Evolutionary conservation across 345 rosid genomes (phyloP).

Genomic region (Ceriops decandra): DNA sequence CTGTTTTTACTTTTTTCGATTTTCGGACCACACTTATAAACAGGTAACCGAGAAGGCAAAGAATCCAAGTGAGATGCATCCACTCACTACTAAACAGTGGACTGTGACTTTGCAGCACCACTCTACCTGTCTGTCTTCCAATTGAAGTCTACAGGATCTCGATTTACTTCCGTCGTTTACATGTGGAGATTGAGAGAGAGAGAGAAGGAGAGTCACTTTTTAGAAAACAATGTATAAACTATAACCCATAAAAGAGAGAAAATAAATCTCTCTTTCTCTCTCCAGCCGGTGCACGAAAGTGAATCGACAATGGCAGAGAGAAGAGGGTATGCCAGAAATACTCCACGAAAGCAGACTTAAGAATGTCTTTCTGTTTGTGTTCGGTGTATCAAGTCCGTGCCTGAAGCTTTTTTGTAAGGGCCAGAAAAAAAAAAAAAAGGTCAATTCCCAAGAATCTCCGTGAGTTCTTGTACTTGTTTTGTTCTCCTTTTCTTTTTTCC

Average conservation of each 20-base stretch:
- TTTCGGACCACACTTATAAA: no score
- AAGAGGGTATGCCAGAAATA: slow-evolving; percentile 4
- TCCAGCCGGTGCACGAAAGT: neutral
- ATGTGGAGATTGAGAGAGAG: slow-evolving; percentile 17
- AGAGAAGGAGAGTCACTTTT: neutral
- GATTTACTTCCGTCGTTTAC: slow-evolving; percentile 13
- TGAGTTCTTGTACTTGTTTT: slow-evolving; percentile 10
- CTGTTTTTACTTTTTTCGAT: no score
- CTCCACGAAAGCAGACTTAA: neutral
- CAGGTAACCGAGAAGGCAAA: no score
- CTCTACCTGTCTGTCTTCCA: slow-evolving; percentile 10
- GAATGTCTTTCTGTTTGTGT: neutral
- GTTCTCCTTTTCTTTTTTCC: neutral
- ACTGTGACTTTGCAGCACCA: no score
- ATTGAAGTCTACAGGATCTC: neutral
- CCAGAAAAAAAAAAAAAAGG: neutral
- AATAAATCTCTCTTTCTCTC: slow-evolving; percentile 6
- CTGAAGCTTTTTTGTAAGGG: slow-evolving; percentile 8
- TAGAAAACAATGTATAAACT: neutral
- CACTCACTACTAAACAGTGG: no score
- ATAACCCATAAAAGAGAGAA: neutral
- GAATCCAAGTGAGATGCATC: no score
- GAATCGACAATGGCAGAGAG: slow-evolving; percentile 17
- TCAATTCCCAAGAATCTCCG: slow-evolving; percentile 14
- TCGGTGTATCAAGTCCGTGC: slow-evolving; percentile 18